A percentile compares a stretch with the other conserved stretches of the same genome.
Evolutionary conservation across 1,284 basidiomycete genomes (phyloP).

Genomic region (Ganoderma meredithae): DNA sequence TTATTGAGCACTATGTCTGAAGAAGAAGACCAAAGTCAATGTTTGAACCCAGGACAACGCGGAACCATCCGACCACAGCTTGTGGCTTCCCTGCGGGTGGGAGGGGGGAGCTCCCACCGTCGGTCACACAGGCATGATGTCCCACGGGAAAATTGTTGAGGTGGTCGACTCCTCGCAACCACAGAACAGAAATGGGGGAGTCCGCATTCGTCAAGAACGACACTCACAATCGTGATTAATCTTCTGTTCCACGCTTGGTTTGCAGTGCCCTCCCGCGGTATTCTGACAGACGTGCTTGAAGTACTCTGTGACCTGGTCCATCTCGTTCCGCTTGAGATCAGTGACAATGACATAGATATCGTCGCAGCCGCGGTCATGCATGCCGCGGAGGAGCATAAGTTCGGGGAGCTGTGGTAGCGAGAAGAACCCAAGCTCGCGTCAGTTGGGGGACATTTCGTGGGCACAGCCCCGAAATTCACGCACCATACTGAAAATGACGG

Average conservation of each 20-base stretch:
- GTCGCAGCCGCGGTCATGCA: constrained; percentile 80
- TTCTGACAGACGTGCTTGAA: constrained; percentile 74
- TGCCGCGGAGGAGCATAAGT: constrained; percentile 76
- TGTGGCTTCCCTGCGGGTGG: not conserved
- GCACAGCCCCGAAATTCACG: constrained; percentile 25
- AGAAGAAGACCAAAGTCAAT: not conserved
- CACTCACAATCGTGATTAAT: constrained; percentile 68
- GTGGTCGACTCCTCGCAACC: not conserved
- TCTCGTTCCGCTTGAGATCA: constrained; percentile 75
- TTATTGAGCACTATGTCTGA: constrained; percentile 73
- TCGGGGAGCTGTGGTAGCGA: constrained; percentile 62
- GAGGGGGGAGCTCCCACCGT: not conserved
- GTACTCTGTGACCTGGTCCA: constrained; percentile 79
- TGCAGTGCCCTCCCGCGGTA: constrained; percentile 65
- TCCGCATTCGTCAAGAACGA: not conserved
- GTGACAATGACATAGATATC: constrained; percentile 79
- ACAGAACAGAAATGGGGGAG: constrained; percentile 4
- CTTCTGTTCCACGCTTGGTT: constrained; percentile 67
- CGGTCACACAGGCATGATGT: not conserved
- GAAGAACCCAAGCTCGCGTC: not conserved
- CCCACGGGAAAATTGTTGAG: not conserved
- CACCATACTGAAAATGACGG: constrained; percentile 81
- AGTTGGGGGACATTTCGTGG: not conserved
- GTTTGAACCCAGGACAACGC: not conserved
- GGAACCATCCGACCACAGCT: not conserved